Evolutionary conservation across 2,329 filamentous ascomycete genomes (phyloP).

Genomic region (Coniochaeta sp.): DNA sequence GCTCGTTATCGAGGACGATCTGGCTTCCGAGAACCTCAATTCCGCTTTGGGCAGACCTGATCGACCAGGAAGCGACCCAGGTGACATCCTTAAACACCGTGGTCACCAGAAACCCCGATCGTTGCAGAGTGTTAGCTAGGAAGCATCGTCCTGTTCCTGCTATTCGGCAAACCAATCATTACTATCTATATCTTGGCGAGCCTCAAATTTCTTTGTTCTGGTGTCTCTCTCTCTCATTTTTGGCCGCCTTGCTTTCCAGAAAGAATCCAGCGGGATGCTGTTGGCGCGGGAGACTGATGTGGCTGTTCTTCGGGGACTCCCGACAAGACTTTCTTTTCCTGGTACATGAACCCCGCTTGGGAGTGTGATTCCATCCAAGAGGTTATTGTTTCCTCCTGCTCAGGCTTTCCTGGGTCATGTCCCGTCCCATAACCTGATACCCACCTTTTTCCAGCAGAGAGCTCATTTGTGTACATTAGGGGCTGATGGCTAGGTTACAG

Average conservation of each 20-base stretch:
- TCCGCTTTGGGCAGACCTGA: slow-evolving; percentile 1
- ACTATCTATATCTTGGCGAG: not conserved
- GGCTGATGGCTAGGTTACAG: no score
- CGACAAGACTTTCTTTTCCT: not conserved
- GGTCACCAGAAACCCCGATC: not conserved
- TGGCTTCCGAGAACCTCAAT: slow-evolving; percentile 2
- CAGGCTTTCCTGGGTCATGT: no score
- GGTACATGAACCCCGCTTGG: not conserved
- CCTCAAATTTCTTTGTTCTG: not conserved
- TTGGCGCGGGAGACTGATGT: not conserved
- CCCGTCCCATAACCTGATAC: no score
- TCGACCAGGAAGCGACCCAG: not conserved
- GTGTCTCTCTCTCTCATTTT: not conserved
- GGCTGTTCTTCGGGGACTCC: not conserved
- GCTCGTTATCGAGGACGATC: slow-evolving; percentile 5
- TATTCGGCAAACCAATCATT: not conserved
- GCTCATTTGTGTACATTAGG: no score
- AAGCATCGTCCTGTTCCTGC: not conserved
- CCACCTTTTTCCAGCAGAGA: no score
- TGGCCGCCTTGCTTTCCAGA: not conserved
- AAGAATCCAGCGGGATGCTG: not conserved
- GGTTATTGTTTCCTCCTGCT: not conserved
- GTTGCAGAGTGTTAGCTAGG: not conserved
- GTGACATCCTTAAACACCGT: not conserved
- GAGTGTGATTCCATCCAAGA: not conserved